These are phyloP conservation scores for Ophiostoma himal-ulmi DNA, from an alignment of 2,329 filamentous ascomycete species.

Conservation along the genomic window DNA sequence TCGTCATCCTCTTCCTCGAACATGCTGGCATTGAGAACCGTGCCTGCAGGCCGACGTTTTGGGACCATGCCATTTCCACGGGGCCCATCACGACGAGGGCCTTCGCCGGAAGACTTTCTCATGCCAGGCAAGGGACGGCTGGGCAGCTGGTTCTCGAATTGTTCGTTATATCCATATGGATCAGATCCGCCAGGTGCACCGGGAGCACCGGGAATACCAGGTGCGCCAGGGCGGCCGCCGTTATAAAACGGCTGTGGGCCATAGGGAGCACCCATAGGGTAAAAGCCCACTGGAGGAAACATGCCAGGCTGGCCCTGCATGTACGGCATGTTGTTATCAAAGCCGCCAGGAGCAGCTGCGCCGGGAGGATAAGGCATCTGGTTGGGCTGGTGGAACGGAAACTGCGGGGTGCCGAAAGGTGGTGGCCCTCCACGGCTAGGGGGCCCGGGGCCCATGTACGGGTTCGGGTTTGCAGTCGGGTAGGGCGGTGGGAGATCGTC, in stretches of 20 bases:
- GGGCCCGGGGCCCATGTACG: slow-evolving; percentile 8
- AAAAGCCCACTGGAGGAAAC: slow-evolving; percentile 19
- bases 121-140: slow-evolving; percentile 2
- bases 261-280: slow-evolving; percentile 17
- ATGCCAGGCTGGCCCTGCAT: slow-evolving; percentile 14
- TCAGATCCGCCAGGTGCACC: not conserved
- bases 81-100: slow-evolving; percentile 1
- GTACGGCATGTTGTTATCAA: slow-evolving; percentile 17
- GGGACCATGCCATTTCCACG: not conserved
- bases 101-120: not conserved
- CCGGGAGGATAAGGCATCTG: slow-evolving; percentile 6
- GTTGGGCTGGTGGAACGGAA: not conserved
- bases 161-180: slow-evolving; percentile 1
- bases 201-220: not conserved
- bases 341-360: not conserved
- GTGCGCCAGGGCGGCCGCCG: not conserved
- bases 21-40: slow-evolving; percentile 8
- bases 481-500: slow-evolving; percentile 22
- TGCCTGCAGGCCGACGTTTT: slow-evolving; percentile 10
- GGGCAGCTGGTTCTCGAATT: not conserved
- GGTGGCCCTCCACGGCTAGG: slow-evolving; percentile 13
- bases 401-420: slow-evolving; percentile 12
- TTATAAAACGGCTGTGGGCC: slow-evolving; percentile 15
- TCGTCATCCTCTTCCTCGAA: slow-evolving; percentile 8
- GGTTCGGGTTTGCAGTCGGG: slow-evolving; percentile 12